These are phyloP conservation scores for Megacollybia marginata DNA, from an alignment of 768 basidiomycete species.

Conservation along the genomic window DNA sequence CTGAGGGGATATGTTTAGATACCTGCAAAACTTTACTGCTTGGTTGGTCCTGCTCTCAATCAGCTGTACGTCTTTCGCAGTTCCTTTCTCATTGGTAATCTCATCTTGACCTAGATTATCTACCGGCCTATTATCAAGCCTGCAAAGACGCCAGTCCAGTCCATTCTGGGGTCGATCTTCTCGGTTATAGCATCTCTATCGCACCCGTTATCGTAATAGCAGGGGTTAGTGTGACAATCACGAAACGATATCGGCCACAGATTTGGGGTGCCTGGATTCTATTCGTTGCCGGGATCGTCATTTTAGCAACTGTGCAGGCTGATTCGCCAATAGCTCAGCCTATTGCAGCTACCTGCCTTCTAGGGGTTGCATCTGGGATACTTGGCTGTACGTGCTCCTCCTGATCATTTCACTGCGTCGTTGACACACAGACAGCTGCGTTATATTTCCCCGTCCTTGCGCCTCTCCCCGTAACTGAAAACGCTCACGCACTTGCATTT, in stretches of 20 bases:
- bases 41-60: neutral
- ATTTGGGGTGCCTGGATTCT: slow-evolving; percentile 19
- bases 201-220: slow-evolving; percentile 21
- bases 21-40: neutral
- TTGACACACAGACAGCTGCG: neutral
- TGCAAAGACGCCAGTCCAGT: slow-evolving; percentile 24
- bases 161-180: slow-evolving; percentile 17
- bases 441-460: slow-evolving; percentile 24
- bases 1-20: neutral
- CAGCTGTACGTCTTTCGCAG: neutral
- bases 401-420: too few relatives aligned
- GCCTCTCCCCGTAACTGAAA: slow-evolving; percentile 22
- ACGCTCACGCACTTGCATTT: slow-evolving; percentile 27
- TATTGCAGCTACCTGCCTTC: slow-evolving; percentile 14
- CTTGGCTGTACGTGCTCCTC: neutral
- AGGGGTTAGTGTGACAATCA: slow-evolving; percentile 25
- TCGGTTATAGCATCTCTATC: slow-evolving; percentile 22
- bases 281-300: slow-evolving; percentile 22
- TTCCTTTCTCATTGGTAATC: neutral
- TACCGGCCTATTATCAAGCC: slow-evolving; percentile 17
- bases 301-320: slow-evolving; percentile 20
- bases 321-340: slow-evolving; percentile 3
- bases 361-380: slow-evolving; percentile 24
- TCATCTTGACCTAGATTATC: neutral
- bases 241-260: slow-evolving; percentile 25